Evolutionary conservation across 2,329 filamentous ascomycete species (phyloP), one percentile per base, ranked within the genome.

Genomic region (Colletotrichum sp.): DNA sequence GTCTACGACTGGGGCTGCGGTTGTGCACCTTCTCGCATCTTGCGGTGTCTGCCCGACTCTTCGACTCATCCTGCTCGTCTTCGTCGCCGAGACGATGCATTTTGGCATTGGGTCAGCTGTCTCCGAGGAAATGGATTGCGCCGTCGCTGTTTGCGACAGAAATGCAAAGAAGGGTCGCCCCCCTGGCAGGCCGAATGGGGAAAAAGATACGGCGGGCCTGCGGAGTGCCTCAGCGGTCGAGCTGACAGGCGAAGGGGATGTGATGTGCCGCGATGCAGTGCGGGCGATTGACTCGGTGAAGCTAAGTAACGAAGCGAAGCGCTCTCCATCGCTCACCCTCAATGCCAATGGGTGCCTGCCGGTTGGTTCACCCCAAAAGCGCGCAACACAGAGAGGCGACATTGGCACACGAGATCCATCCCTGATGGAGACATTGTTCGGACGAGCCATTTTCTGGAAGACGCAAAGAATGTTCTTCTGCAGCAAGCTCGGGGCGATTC

Each of bases 391-490:
- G 34, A 39, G 68, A 71, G 49, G 44, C 39, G 26, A 68, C 26
- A 36, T 30, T 30, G 26, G 32, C 24, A n/a, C 55, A 36, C 28
- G 63, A 71, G 55, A 64, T 44, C 69, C 64, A 76, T 76, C 28
- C 36, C 64, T n/a, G 57, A 73, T 76, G 73, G 70, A 34, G 70
- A 64, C 65, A 44, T 44, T 32, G 34, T 59, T 76, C 74, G 74
- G 74, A 76, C 70, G 74, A 76, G 74, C 74, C 74, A 76, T 76
- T 76, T 76, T 74, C 74, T 76, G 74, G 65, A 68, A 65, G 30
- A 60, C 26, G 30, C 68, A 26, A 55, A 74, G 59, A 76, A 74
- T 13, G 26, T 59, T 36, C 24, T 59, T n/a, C 44, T 65, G 64
- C 44, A 67, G 28, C 32, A n/a, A 30, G 24, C 52, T 67, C 26